A percentile compares a stretch with the other conserved stretches of the same genome.
phyloP scores from a whole-genome alignment of 1,284 basidiomycete genomes.

The Inonotus hispidus region DNA sequence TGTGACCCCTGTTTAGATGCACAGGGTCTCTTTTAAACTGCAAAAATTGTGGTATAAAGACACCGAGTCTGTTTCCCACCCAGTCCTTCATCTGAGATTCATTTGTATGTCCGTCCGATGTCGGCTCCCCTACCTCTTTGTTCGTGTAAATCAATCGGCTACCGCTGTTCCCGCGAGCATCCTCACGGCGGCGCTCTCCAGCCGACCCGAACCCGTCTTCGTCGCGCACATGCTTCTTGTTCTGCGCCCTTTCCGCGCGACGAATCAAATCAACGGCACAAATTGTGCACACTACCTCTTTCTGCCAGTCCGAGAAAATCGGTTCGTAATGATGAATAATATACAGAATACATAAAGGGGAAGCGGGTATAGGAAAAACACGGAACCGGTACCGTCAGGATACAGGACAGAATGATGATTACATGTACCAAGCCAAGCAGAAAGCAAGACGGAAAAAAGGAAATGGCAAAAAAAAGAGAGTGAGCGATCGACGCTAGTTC shows the following conservation, averaged over 20 bases:
- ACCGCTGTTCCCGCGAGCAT: not conserved
- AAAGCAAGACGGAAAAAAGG: not conserved
- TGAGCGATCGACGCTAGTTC: not conserved
- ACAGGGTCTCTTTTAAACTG: not conserved
- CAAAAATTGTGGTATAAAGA: too few relatives aligned
- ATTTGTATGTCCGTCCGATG: not conserved
- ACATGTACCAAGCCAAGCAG: not conserved
- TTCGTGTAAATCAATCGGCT: not conserved
- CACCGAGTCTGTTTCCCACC: not conserved
- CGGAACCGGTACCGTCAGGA: not conserved
- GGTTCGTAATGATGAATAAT: not conserved
- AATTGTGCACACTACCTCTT: not conserved
- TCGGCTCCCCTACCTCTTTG: not conserved
- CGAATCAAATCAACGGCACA: not conserved
- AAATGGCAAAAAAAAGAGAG: not conserved
- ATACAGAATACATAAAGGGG: not conserved
- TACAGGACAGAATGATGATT: not conserved
- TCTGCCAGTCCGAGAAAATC: not conserved
- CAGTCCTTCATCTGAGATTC: constrained; percentile 3
- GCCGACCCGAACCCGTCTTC: not conserved
- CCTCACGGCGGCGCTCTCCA: not conserved
- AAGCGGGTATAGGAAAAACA: not conserved
- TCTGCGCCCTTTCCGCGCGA: not conserved
- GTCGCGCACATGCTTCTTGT: not conserved
- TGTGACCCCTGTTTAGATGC: not conserved